phyloP scores from a whole-genome alignment of 331 rosid species.

The Erythrophleum ivorense region DNA sequence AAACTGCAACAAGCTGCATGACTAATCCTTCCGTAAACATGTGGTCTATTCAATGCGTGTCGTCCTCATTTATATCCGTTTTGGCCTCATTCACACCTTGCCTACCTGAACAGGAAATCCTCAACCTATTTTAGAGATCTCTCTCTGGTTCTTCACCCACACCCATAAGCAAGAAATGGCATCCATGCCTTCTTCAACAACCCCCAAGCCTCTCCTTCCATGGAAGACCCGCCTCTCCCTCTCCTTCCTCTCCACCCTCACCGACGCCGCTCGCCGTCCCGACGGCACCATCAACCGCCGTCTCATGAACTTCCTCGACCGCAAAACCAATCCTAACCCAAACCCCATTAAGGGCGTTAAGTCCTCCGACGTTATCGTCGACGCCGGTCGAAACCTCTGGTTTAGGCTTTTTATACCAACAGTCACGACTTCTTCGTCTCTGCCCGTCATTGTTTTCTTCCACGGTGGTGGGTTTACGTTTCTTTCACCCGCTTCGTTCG shows the following conservation, averaged over 20 bases:
- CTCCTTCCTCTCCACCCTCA: constrained; percentile 15
- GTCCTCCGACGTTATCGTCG: constrained; percentile 57
- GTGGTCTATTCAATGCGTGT: no score
- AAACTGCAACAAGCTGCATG: no score
- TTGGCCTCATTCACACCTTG: neutral
- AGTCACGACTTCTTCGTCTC: neutral
- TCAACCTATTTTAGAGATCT: neutral
- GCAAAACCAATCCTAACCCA: constrained; percentile 31
- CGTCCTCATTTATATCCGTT: no score
- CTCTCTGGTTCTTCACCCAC: neutral
- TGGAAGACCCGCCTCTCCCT: constrained; percentile 48
- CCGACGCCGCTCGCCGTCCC: constrained; percentile 36
- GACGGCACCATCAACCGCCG: constrained; percentile 64
- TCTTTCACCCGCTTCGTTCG: neutral
- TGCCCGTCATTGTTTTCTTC: constrained; percentile 42
- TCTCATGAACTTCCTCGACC: constrained; percentile 47
- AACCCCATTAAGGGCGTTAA: constrained; percentile 44
- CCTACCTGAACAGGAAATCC: neutral
- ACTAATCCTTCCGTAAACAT: no score
- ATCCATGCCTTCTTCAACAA: neutral
- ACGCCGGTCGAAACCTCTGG: constrained; percentile 61
- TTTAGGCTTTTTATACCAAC: constrained; percentile 56
- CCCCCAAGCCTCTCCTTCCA: constrained; percentile 38
- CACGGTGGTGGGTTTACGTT: constrained; percentile 47
- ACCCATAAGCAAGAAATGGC: neutral